A percentile compares a stretch with the other conserved stretches of the same genome.
phyloP scores from a whole-genome alignment of 1,139 yeast genomes.

The Candida pseudoviswanathii region DNA sequence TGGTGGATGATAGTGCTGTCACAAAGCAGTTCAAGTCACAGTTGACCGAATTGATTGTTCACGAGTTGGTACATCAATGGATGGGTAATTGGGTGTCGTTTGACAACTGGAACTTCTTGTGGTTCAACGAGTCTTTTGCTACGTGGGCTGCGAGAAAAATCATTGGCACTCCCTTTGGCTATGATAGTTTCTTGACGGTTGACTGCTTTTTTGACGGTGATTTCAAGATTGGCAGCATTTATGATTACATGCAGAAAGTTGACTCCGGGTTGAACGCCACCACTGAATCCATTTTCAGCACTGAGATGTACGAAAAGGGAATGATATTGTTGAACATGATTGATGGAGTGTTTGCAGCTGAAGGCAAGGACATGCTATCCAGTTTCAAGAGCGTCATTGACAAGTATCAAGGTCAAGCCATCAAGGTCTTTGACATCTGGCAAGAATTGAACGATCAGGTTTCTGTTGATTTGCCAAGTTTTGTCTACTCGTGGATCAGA shows the following conservation, averaged over 20 bases:
- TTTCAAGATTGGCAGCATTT: constrained; percentile 26
- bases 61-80: constrained; percentile 80
- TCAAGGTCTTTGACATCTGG: constrained; percentile 65
- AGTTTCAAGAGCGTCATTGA: constrained; percentile 47
- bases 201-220: constrained; percentile 39
- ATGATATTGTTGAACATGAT: constrained; percentile 60
- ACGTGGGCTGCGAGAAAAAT: constrained; percentile 51
- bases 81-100: constrained; percentile 67
- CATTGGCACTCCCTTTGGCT: constrained; percentile 1
- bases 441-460: constrained; percentile 33
- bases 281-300: constrained; percentile 47
- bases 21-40: constrained; percentile 22
- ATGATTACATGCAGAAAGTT: constrained; percentile 29
- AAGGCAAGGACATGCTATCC: constrained; percentile 24
- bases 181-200: constrained; percentile 39
- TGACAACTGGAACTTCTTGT: constrained; percentile 64
- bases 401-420: constrained; percentile 33
- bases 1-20: constrained; percentile 32
- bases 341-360: constrained; percentile 32
- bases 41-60: constrained; percentile 60
- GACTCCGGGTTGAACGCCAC: constrained; percentile 36
- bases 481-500: constrained; percentile 61
- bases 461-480: constrained; percentile 36
- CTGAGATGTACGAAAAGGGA: constrained; percentile 65
- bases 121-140: constrained; percentile 79